Conservation (phyloP, 768 basidiomycete genomes). For the Podaxis sp. region DNA sequence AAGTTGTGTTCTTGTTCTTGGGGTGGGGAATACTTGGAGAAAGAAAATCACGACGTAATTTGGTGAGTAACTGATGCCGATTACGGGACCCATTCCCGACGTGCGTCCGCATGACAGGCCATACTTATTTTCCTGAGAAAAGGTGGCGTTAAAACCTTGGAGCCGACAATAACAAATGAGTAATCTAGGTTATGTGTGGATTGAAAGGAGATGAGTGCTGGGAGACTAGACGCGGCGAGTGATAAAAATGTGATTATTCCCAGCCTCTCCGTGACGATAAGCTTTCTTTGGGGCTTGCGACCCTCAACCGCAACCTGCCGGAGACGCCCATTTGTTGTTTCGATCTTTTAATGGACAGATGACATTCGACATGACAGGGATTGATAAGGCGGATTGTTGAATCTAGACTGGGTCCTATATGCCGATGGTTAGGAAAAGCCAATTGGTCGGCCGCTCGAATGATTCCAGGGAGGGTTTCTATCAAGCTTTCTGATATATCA, state of each 20-base stretch:
- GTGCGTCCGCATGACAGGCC: conserved; percentile 7
- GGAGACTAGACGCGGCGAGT: not conserved
- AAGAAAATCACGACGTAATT: not conserved
- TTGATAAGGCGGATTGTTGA: not conserved
- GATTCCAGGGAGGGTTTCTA: not conserved
- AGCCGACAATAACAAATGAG: not conserved
- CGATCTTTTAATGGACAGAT: not conserved
- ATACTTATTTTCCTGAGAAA: not conserved
- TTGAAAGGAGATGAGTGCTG: not conserved
- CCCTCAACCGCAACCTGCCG: not conserved
- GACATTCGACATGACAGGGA: conserved; percentile 6
- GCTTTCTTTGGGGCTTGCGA: not conserved
- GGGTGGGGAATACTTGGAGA: not conserved
- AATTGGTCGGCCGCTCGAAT: not conserved
- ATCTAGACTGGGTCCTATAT: conserved; percentile 1
- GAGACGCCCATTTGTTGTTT: conserved; percentile 4
- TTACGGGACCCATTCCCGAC: conserved; percentile 8
- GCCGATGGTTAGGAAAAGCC: not conserved
- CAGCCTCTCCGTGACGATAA: not conserved
- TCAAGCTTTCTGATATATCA: not conserved
- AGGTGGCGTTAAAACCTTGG: conserved; percentile 6
- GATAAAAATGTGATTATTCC: not conserved
- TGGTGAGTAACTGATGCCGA: not conserved
- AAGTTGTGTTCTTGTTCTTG: not conserved
- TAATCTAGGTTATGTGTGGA: not conserved